phyloP scores from a whole-genome alignment of 371 early-diverging fungal genomes.

The Lichtheimia ornata region DNA sequence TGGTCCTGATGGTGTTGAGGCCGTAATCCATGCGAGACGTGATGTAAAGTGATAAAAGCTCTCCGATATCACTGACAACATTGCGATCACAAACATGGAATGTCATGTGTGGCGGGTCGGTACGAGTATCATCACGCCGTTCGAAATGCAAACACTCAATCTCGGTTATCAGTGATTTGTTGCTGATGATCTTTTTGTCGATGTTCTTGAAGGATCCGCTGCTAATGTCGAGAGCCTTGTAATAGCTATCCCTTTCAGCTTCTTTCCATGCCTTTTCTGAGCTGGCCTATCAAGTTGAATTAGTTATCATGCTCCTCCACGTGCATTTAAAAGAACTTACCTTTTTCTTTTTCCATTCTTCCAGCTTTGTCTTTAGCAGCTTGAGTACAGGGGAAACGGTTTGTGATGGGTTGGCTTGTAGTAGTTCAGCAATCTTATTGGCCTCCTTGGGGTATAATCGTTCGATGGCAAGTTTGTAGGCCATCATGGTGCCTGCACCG shows the following conservation, averaged over 20 bases:
- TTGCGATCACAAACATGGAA: slow-evolving; percentile 61
- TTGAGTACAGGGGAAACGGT: slow-evolving; percentile 95
- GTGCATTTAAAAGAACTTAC: neutral
- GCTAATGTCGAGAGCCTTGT: slow-evolving; percentile 96
- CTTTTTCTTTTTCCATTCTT: slow-evolving; percentile 82
- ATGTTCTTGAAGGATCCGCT: slow-evolving; percentile 82
- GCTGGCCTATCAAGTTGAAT: neutral
- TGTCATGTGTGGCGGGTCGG: slow-evolving; percentile 60
- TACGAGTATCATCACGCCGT: slow-evolving; percentile 38
- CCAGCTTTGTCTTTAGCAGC: slow-evolving; percentile 94
- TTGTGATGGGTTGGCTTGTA: slow-evolving; percentile 89
- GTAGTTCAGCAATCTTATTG: slow-evolving; percentile 84
- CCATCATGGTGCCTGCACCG: slow-evolving; percentile 52
- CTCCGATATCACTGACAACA: slow-evolving; percentile 68
- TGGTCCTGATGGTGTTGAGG: neutral
- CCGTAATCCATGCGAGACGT: neutral
- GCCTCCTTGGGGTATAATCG: slow-evolving; percentile 90
- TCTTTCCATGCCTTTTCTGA: slow-evolving; percentile 93
- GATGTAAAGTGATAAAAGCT: slow-evolving; percentile 25
- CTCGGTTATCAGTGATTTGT: slow-evolving; percentile 79
- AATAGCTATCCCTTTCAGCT: slow-evolving; percentile 90
- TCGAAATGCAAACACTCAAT: slow-evolving; percentile 76
- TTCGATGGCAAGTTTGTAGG: slow-evolving; percentile 66
- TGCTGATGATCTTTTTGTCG: slow-evolving; percentile 80
- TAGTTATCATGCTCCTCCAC: slow-evolving; percentile 70